These are phyloP conservation scores for Hylodesmum podocarpum DNA, from an alignment of 306 rosid genomes.

Conservation along the genomic window DNA sequence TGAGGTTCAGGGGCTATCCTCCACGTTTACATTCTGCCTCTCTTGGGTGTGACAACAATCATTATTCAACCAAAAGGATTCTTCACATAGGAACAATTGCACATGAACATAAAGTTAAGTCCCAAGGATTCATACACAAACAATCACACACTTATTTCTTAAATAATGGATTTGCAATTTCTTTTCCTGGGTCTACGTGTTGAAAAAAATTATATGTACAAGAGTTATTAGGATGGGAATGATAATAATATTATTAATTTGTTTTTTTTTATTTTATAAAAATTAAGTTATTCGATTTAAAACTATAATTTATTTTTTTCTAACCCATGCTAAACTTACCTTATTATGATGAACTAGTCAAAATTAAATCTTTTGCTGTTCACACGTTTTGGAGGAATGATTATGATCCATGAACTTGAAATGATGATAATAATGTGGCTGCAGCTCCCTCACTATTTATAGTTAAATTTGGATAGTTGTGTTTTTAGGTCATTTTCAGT, in stretches of 20 bases:
- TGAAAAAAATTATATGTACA: no score
- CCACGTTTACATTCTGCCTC: constrained; percentile 33
- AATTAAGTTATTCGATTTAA: no score
- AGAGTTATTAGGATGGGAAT: no score
- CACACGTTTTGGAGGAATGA: not conserved
- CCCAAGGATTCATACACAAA: not conserved
- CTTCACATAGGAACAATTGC: not conserved
- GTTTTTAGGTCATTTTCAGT: not conserved
- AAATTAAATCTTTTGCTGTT: not conserved
- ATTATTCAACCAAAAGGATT: constrained; percentile 11
- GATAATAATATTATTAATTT: no score
- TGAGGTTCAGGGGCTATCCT: constrained; percentile 22
- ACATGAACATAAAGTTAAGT: constrained; percentile 8
- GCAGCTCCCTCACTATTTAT: not conserved
- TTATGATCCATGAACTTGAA: not conserved
- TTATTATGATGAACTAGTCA: not conserved
- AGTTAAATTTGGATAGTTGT: not conserved
- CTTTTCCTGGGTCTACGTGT: no score
- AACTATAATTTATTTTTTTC: no score
- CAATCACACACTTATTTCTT: not conserved
- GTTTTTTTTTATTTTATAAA: no score
- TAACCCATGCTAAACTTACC: not conserved
- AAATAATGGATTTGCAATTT: not conserved
- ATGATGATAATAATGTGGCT: not conserved
- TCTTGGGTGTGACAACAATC: constrained; percentile 26